These are phyloP conservation scores for Acacia confusa DNA, from an alignment of 306 rosid species.

Conservation along the genomic window DNA sequence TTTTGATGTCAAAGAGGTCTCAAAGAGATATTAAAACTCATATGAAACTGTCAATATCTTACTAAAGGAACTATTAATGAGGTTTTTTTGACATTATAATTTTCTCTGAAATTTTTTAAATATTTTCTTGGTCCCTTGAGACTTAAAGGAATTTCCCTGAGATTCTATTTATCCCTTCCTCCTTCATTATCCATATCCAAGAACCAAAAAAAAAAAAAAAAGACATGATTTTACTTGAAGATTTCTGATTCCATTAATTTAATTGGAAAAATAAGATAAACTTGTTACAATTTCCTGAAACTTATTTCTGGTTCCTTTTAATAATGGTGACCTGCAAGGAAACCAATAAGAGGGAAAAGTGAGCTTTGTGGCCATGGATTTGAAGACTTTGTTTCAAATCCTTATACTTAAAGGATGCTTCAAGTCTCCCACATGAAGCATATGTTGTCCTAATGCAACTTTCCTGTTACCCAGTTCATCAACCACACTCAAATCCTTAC, in stretches of 20 bases:
- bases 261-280: slow-evolving; percentile 29
- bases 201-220: not conserved
- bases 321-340: slow-evolving; percentile 22
- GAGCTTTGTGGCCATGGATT: slow-evolving; percentile 30
- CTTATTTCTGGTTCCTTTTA: slow-evolving; percentile 34
- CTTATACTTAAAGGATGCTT: slow-evolving; percentile 63
- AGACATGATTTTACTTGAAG: slow-evolving; percentile 12
- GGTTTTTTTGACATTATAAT: no score
- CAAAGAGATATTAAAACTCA: no score
- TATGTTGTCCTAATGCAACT: slow-evolving; percentile 74
- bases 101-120: no score
- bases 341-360: slow-evolving; percentile 26
- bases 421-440: slow-evolving; percentile 84
- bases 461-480: slow-evolving; percentile 83
- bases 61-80: no score
- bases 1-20: no score
- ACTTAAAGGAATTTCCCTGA: no score
- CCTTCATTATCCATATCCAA: not conserved
- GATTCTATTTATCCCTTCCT: not conserved
- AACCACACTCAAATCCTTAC: slow-evolving; percentile 83
- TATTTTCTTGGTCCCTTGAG: no score
- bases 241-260: slow-evolving; percentile 34
- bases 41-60: no score
- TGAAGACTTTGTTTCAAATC: slow-evolving; percentile 65
- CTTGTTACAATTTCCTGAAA: slow-evolving; percentile 39